Percentiles rank a stretch among this genome's conserved stretches.
phyloP scores from a whole-genome alignment of 2,329 filamentous ascomycete genomes.

The Ceratocystis colombiana region DNA sequence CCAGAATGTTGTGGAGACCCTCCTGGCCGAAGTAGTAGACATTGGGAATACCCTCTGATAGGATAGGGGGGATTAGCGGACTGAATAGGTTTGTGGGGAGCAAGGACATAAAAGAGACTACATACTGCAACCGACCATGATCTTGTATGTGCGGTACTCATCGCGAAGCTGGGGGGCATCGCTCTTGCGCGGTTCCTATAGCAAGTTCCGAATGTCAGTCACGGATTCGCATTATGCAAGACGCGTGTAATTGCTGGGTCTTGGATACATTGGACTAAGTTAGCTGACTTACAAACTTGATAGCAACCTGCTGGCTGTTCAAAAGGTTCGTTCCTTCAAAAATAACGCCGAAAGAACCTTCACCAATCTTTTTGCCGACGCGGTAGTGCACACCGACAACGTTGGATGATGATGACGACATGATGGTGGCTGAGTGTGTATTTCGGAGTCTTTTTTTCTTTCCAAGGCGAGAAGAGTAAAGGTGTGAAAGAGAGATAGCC shows the following conservation, averaged over 20 bases:
- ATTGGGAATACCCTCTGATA: constrained; percentile 87
- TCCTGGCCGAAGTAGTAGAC: constrained; percentile 99
- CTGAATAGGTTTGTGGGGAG: neutral
- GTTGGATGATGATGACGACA: constrained; percentile 88
- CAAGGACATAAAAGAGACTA: constrained; percentile 31
- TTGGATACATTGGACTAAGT: neutral
- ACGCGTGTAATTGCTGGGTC: too few species aligned
- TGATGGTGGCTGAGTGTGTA: constrained; percentile 34
- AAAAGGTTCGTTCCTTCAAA: constrained; percentile 97
- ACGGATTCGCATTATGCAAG: neutral
- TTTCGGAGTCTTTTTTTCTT: too few species aligned
- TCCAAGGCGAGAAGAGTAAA: neutral
- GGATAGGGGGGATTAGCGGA: neutral
- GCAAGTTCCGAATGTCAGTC: neutral
- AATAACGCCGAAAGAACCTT: constrained; percentile 96
- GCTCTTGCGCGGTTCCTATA: constrained; percentile 94
- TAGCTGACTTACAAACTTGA: constrained; percentile 73
- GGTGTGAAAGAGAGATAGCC: constrained; percentile 2
- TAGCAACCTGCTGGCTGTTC: constrained; percentile 98
- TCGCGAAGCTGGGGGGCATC: constrained; percentile 95
- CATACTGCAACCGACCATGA: constrained; percentile 97
- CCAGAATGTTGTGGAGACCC: constrained; percentile 95
- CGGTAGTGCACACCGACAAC: constrained; percentile 98
- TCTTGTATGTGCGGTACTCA: constrained; percentile 99
- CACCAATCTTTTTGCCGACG: constrained; percentile 98